phyloP scores from a whole-genome alignment of 164 flowering plant genomes.

The Dillenia suffruticosa region DNA sequence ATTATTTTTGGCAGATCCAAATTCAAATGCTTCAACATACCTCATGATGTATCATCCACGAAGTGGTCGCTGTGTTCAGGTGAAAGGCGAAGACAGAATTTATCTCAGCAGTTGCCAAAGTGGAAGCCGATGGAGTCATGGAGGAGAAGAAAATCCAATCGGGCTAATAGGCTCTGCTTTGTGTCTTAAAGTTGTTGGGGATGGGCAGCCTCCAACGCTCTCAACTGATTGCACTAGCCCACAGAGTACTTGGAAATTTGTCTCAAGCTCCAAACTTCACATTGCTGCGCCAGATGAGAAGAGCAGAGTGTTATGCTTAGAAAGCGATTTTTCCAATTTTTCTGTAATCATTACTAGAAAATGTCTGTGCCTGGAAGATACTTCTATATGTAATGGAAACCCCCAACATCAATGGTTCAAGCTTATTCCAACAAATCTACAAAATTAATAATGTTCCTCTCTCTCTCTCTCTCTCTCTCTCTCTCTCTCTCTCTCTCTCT shows the following conservation, averaged over 20 bases:
- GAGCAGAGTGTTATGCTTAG: constrained; percentile 34
- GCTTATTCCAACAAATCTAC: constrained; percentile 26
- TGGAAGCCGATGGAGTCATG: constrained; percentile 27
- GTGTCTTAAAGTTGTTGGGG: constrained; percentile 29
- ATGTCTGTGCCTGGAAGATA: constrained; percentile 30
- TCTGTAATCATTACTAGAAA: constrained; percentile 24
- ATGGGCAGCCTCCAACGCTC: constrained; percentile 20
- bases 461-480: constrained; percentile 1
- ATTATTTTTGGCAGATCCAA: constrained; percentile 19
- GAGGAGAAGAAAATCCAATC: constrained; percentile 17
- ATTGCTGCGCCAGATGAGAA: constrained; percentile 25
- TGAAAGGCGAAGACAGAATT: constrained; percentile 6
- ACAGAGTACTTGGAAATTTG: constrained; percentile 27
- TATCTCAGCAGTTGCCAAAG: constrained; percentile 17
- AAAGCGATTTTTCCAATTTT: constrained; percentile 14
- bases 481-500: no score
- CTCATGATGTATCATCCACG: constrained; percentile 38
- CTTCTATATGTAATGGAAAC: constrained; percentile 21
- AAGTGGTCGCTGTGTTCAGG: constrained; percentile 31
- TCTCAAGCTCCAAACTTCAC: constrained; percentile 31
- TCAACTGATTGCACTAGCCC: constrained; percentile 29
- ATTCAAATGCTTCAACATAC: constrained; percentile 8
- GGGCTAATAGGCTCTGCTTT: constrained; percentile 19
- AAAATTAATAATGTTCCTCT: background rate
- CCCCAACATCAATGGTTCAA: constrained; percentile 53